These are phyloP conservation scores for Trichoderma lentiforme DNA, from an alignment of 2,329 filamentous ascomycete species.

Conservation along the genomic window DNA sequence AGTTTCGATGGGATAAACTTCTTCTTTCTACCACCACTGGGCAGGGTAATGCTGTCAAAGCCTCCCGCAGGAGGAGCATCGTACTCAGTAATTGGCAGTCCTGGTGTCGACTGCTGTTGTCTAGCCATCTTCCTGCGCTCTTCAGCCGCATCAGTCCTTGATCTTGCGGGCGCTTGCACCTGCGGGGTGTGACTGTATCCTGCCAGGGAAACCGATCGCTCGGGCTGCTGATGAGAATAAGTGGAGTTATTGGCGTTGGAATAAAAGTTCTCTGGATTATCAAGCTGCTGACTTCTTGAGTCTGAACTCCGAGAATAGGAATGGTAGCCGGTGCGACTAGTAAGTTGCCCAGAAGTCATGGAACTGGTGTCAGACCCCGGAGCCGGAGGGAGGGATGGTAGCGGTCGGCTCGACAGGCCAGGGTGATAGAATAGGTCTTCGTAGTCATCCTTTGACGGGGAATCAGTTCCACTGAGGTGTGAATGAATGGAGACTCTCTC, in stretches of 20 bases:
- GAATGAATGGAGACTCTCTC: constrained; percentile 62
- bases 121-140: constrained; percentile 56
- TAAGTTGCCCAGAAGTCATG: constrained; percentile 44
- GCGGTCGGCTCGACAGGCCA: constrained; percentile 65
- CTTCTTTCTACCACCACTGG: constrained; percentile 71
- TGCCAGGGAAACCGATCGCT: constrained; percentile 77
- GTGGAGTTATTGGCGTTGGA: constrained; percentile 29
- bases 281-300: constrained; percentile 36
- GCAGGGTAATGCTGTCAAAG: constrained; percentile 81
- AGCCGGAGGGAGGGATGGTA: constrained; percentile 58
- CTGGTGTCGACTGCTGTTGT: constrained; percentile 45
- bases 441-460: constrained; percentile 67
- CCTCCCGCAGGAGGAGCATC: constrained; percentile 56
- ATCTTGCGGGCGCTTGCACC: constrained; percentile 78
- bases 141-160: constrained; percentile 88
- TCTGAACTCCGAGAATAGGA: constrained; percentile 49
- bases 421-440: constrained; percentile 94
- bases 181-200: constrained; percentile 78
- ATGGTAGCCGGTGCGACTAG: constrained; percentile 46
- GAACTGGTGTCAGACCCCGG: constrained; percentile 60
- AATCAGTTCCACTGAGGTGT: constrained; percentile 59
- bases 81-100: constrained; percentile 48
- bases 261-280: constrained; percentile 51
- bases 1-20: constrained; percentile 86
- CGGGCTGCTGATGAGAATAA: constrained; percentile 48